Evolutionary conservation across 129 eudicot genomes (phyloP), one percentile per base, ranked within the genome.

Genomic region (Flaveria sonorensis): DNA sequence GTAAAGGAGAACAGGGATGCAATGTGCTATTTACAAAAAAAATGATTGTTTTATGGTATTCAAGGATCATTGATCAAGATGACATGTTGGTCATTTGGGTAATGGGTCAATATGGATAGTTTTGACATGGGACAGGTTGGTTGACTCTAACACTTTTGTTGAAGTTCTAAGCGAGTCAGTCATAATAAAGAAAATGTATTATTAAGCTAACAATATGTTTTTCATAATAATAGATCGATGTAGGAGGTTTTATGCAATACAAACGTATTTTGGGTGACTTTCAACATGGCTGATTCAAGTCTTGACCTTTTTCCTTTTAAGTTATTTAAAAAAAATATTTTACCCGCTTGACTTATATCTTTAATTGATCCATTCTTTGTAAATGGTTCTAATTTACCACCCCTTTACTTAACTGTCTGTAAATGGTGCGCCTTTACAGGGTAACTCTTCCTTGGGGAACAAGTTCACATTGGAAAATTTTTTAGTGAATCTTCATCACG

Each of bases 401-500:
- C 46, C 21, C 60, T 28, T 8, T 2, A 68, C 18, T 53, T 77
- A 69, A 68, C 46, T 77, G 10, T 56, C 16, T 46, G 40, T 42
- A 52, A 48, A 43, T 59, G 30, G 26, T 59, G 43, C 68, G 19
- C 60, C 42, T 50, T 85, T 79, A 70, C 84, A 82, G 89, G 78
- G 77, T 9, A 74, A 76, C 82, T 45, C 65, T 51, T 32, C 70
- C 67, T 28, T 74, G 65, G 78, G 79, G 47, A 74, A 21, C 70
- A 68, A 57, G 19, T 52, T 81, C 36, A 75, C 76, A 60, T 63
- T 73, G 78, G 89, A 73, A 81, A 66, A 66, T 16, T 24, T 59
- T 76, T 65, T 55, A 62, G 46, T 36, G 20, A 68, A 79, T 10
- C 40, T 56, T 79, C 69, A 52, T 26, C 68, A 76, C 4, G 86